Evolutionary conservation across 345 rosid species (phyloP).

Genomic region (Erodium maritimum): DNA sequence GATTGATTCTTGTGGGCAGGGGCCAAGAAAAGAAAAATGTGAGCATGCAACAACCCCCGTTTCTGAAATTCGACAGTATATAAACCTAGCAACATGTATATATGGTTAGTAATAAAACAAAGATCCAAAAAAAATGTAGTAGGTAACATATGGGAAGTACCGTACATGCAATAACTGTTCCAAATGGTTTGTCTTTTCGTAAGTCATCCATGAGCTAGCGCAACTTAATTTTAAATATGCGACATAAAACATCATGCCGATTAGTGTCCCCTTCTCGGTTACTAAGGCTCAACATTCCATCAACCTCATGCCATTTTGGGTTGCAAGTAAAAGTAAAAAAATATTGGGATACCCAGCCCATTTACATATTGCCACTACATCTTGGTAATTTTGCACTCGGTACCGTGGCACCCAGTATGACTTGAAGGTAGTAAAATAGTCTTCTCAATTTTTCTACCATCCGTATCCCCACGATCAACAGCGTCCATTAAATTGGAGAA

Average conservation of each 20-base stretch:
- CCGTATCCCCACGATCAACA: too few species aligned
- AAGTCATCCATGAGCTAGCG: too few species aligned
- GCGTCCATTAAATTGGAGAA: too few species aligned
- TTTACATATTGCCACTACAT: conserved; percentile 12
- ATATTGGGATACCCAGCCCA: too few species aligned
- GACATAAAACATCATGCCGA: too few species aligned
- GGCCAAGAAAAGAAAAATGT: not conserved
- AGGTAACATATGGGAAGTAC: too few species aligned
- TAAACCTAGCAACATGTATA: not conserved
- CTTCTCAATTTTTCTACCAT: too few species aligned
- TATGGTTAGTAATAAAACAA: not conserved
- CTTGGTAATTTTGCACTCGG: conserved; percentile 8
- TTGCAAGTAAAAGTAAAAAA: conserved; percentile 9
- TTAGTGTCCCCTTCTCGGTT: not conserved
- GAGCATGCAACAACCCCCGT: not conserved
- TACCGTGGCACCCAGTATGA: not conserved
- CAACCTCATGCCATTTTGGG: conserved; percentile 9
- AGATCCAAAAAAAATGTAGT: not conserved
- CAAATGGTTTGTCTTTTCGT: too few species aligned
- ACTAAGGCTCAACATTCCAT: not conserved
- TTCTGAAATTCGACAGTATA: conserved; percentile 2
- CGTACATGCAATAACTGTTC: too few species aligned
- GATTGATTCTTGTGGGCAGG: not conserved
- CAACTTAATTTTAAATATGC: too few species aligned
- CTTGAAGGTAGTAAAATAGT: too few species aligned